Evolutionary conservation across 345 rosid species (phyloP), one percentile per base, ranked within the genome.

Genomic region (Syzygium jambos): DNA sequence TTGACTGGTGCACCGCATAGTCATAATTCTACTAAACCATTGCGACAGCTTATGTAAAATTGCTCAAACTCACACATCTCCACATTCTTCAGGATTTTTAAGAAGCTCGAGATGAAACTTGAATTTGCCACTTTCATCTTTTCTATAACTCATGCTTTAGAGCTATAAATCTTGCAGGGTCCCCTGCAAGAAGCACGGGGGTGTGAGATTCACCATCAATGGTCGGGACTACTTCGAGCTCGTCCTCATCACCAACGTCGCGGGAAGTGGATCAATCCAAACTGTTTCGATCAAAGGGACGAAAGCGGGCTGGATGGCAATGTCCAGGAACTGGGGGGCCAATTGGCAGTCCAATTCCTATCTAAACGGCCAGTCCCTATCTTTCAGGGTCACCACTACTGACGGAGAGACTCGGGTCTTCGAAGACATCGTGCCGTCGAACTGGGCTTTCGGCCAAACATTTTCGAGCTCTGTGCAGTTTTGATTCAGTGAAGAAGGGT

Each of bases 291-390:
- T 97, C 30, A 97, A 95, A 89, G 98, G 98, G 30, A 90, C 97
- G n/a, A 95, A 90, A 78, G 95, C 96, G 1, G 91, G 90, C 29
- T 97, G 98, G 99, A 89, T 93, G 93, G 88, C 98, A 0, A 96
- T 95, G 98, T 95, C 98, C 22, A 95, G 98, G 59, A 97, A 97
- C 83, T 95, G 99, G 99, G 98, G 99, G 78, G 96, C 98, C 51
- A 95, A 97, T 56, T 97, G 99, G 99, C 99, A 96, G 89, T 95
- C 98, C 46, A 97, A 97, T 86, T 90, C 95, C 51, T 93, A 95
- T 87, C 97, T 97, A 56, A 90, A 97, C 56, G 97, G 95, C 2
- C 99, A 97, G 88, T 90, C 98, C 38, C 83, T 97, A 68, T 97
- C 99, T 49, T 96, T 97, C 93, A 90, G 91, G 89, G 87, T 95